phyloP scores from a whole-genome alignment of 108 stramenopile species.

The Stephanodiscus minutulus region DNA sequence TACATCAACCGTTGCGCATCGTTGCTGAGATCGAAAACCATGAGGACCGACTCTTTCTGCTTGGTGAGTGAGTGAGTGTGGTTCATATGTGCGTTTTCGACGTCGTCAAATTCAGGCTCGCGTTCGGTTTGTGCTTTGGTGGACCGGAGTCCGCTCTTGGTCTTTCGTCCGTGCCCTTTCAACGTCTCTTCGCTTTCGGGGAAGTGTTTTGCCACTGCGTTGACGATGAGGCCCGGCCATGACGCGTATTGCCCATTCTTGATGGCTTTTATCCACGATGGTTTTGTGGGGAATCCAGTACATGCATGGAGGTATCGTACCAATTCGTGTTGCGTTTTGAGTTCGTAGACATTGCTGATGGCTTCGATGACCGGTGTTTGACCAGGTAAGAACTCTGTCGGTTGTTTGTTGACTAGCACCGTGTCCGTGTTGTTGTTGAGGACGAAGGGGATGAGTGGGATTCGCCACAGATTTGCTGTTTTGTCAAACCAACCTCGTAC shows the following conservation, averaged over 20 bases:
- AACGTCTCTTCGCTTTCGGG: conserved; percentile 10
- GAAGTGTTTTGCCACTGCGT: conserved; percentile 16
- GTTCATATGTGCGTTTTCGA: too few species aligned
- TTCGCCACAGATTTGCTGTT: background rate
- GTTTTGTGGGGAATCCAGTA: conserved; percentile 12
- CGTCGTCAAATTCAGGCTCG: too few species aligned
- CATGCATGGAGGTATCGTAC: conserved; percentile 18
- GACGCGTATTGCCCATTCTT: conserved; percentile 6
- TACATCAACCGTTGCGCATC: conserved; percentile 16
- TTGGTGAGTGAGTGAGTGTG: too few species aligned
- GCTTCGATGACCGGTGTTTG: too few species aligned
- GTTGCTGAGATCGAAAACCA: background rate
- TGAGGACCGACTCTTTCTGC: background rate
- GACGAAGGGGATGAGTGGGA: background rate
- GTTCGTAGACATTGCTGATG: conserved; percentile 14
- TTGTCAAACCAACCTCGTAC: background rate
- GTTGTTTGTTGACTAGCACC: background rate
- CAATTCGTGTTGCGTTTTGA: background rate
- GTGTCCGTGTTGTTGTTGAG: conserved; percentile 1
- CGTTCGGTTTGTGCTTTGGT: too few species aligned
- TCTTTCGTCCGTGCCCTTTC: conserved; percentile 14
- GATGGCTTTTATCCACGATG: conserved; percentile 21
- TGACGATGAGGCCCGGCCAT: conserved; percentile 23
- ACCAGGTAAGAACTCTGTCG: too few species aligned
- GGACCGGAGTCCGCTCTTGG: conserved; percentile 12